Percentiles rank a stretch among this genome's conserved stretches.
These are phyloP conservation scores for Trypanosoma brucei DNA, from an alignment of 208 protist species.

Conservation along the genomic window DNA sequence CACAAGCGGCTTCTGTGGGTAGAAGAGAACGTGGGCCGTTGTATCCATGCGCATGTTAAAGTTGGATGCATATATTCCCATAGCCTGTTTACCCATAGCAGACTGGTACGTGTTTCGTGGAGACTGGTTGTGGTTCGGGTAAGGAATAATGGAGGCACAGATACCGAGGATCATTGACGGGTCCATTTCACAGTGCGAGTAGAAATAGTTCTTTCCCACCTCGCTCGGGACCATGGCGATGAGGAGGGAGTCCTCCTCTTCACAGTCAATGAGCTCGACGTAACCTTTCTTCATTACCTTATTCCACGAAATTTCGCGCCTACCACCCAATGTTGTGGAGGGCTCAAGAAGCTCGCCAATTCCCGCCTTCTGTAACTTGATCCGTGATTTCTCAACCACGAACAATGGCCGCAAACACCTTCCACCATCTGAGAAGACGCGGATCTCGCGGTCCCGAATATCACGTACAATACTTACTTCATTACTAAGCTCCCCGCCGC, in stretches of 20 bases:
- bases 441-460: constrained; percentile 41
- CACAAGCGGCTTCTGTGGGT: constrained; percentile 95
- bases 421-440: constrained; percentile 35
- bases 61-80: constrained; percentile 94
- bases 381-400: constrained; percentile 32
- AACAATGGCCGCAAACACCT: constrained; percentile 33
- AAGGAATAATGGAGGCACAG: constrained; percentile 95
- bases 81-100: constrained; percentile 97
- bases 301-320: constrained; percentile 62
- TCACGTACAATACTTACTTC: constrained; percentile 43
- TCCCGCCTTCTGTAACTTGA: constrained; percentile 24
- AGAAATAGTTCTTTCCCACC: constrained; percentile 78
- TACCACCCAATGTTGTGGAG: constrained; percentile 25
- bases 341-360: constrained; percentile 31
- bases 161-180: constrained; percentile 96
- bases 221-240: constrained; percentile 51
- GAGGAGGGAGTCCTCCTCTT: constrained; percentile 41
- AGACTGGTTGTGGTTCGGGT: constrained; percentile 96
- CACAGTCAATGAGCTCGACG: constrained; percentile 53
- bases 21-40: constrained; percentile 93
- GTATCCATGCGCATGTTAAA: constrained; percentile 94
- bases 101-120: constrained; percentile 96
- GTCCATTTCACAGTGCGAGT: constrained; percentile 97
- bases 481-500: constrained; percentile 32
- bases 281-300: constrained; percentile 63